Base-by-base conservation (phyloP, 108 stramenopile genomes). In the Cyclotella sp. region DNA sequence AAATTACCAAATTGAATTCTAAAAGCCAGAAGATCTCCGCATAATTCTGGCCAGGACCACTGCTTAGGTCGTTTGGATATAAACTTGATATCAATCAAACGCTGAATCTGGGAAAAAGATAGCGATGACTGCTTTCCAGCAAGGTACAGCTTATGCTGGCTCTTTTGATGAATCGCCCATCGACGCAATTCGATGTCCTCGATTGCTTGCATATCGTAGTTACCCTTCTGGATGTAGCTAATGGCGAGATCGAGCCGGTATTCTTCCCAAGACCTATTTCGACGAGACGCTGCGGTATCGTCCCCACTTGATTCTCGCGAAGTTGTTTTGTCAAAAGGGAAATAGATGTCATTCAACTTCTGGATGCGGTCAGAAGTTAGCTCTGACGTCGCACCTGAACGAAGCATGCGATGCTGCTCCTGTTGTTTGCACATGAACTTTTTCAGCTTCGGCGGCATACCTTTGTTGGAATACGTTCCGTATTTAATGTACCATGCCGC, bases 181-280 rank as follows among this genome's bases (percentile, higher is more conserved):
- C 76, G 69, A 70, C 69, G 76, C 41, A 77, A 55, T 24, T 77
- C 68, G 3, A 63, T 19, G n/a, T 77, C 76, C 54, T 77, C 76
- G 9, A 75, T 53, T 12, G 54, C 41, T 57, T 75, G 63, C 53
- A 68, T 60, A 63, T 77, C 76, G 40, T 77, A 77, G 46, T 77
- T 70, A 22, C 69, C 76, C 44, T 77, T 77, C 51, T 70, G 76
- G 63, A 77, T 77, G 76, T 55, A 77, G 46, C 59, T 63, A 16
- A 70, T 77, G 2, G 76, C 68, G 43, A 77, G 76, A 52, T 77
- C 76, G 43, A 68, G 45, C 4, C 76, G 76, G 24, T 69, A 77
- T 54, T 77, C 76, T 61, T 70, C 76, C 76, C 76, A 77, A 49
- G 76, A 70, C 55, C 67, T 59, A 49, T 77, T 77, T 45, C 68